These are phyloP conservation scores for Penicillium turbatum DNA, from an alignment of 495 filamentous ascomycete species.

Conservation along the genomic window DNA sequence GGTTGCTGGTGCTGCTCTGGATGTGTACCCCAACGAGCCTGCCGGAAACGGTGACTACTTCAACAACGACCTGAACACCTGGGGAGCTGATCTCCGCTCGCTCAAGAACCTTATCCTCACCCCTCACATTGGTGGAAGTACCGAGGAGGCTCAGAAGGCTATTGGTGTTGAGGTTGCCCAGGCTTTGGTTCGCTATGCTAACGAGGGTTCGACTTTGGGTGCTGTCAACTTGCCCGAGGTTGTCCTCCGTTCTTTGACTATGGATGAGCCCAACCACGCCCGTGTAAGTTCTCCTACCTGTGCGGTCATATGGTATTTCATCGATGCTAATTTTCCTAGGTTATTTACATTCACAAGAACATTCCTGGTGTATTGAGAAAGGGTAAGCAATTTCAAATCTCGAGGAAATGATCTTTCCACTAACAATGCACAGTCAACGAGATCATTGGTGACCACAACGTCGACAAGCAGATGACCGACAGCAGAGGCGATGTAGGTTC, in stretches of 20 bases:
- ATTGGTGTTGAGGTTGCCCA: conserved; percentile 92
- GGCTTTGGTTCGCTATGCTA: conserved; percentile 87
- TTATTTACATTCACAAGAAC: conserved; percentile 95
- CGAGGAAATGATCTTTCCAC: neutral
- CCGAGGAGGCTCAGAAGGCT: conserved; percentile 94
- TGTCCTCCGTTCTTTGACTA: conserved; percentile 74
- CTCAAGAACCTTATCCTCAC: conserved; percentile 93
- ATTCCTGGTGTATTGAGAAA: conserved; percentile 89
- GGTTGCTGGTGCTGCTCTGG: conserved; percentile 88
- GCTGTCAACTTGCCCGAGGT: conserved; percentile 97
- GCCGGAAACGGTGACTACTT: conserved; percentile 94
- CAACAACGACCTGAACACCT: conserved; percentile 73
- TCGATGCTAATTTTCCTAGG: conserved; percentile 34
- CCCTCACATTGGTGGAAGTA: conserved; percentile 95
- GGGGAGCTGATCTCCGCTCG: conserved; percentile 78
- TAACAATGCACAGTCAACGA: conserved; percentile 66
- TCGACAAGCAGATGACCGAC: conserved; percentile 97
- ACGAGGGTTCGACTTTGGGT: conserved; percentile 79
- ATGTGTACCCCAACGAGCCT: conserved; percentile 94
- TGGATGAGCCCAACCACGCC: conserved; percentile 82
- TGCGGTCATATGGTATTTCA: neutral
- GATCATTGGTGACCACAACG: conserved; percentile 89
- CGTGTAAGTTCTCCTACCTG: conserved; percentile 49
- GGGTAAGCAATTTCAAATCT: conserved; percentile 38
- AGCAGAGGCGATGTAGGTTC: conserved; percentile 76